Evolutionary conservation across 805 yeast genomes (phyloP), one percentile per base, ranked within the genome.

Genomic region (Lipomyces yamadae): DNA sequence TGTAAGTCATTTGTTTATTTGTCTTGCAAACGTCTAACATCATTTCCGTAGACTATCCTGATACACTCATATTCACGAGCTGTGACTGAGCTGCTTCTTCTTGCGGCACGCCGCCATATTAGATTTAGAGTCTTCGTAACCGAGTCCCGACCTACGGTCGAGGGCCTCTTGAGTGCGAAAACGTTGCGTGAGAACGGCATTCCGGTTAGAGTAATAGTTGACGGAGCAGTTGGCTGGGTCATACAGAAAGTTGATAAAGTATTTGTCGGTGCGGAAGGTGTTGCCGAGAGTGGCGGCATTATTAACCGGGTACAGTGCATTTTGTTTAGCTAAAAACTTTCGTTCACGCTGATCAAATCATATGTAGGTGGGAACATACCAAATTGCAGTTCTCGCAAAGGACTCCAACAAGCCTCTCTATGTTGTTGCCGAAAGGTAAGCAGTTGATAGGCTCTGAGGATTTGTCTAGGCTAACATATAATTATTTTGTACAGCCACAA

Each of bases 201-300:
- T 11, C 98, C 98, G 0, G 95, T 89, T 11, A 88, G 91, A 61
- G 82, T 92, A 61, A 90, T 95, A 60, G 93, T 91, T 18, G 99
- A 95, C 76, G 87, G 92, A 62, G 96, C 97, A 6, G 98, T 94
- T 13, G 98, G 98, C 0, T 92, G 88, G 72, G 91, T 92, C 50
- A 88, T 95, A 66, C 93, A 92, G 77, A 90, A 90, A 77, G 92
- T 93, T 13, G 96, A 94, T 79, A 94, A 95, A 78, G 90, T 95
- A 3, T 85, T 95, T 71, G 95, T 95, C 71, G 99, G 99, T 63
- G 99, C 99, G 0, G 99, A 95, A 79, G 99, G 99, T 72, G 99
- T 95, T 2, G 97, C 97, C 2, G 99, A 95, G 80, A 89, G 96
- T 76, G 99, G 99, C 64, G 99, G 99, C 42, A 92, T 96, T 58